phyloP scores from a whole-genome alignment of 2,329 filamentous ascomycete genomes.

The Lachnellula suecica region DNA sequence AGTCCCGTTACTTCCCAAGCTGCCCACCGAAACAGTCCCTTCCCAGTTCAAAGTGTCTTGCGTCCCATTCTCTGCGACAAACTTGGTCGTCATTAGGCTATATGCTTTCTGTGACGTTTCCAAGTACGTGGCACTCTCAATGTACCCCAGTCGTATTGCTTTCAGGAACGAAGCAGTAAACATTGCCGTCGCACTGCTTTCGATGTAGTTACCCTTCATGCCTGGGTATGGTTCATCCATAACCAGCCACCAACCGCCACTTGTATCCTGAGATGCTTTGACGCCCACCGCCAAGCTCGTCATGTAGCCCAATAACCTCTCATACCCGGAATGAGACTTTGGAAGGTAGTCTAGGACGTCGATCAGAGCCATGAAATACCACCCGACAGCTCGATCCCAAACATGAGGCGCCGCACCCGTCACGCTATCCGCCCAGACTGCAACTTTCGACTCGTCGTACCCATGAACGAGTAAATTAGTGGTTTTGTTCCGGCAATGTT shows the following conservation, averaged over 20 bases:
- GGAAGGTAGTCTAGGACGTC: constrained; percentile 35
- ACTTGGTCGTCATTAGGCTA: constrained; percentile 20
- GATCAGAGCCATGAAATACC: constrained; percentile 38
- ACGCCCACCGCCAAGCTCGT: constrained; percentile 8
- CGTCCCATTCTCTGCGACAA: constrained; percentile 13
- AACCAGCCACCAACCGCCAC: constrained; percentile 41
- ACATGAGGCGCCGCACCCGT: constrained; percentile 39
- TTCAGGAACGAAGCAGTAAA: constrained; percentile 39
- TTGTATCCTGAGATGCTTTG: constrained; percentile 17
- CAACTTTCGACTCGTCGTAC: constrained; percentile 35
- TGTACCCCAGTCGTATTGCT: constrained; percentile 35
- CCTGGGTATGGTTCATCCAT: constrained; percentile 28
- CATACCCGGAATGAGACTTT: constrained; percentile 15
- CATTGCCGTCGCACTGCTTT: constrained; percentile 38
- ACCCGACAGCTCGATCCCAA: constrained; percentile 39
- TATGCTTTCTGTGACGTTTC: constrained; percentile 20
- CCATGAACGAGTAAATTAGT: constrained; percentile 35
- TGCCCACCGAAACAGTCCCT: constrained; percentile 23
- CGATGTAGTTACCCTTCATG: constrained; percentile 36
- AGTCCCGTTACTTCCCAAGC: constrained; percentile 20
- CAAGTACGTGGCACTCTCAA: constrained; percentile 19
- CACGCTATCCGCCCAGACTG: constrained; percentile 35
- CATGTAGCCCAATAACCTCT: not conserved
- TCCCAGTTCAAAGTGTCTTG: constrained; percentile 20
- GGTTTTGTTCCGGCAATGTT: constrained; percentile 20